Base-by-base conservation (phyloP, 768 basidiomycete species). In the Suillus subalutaceus region DNA sequence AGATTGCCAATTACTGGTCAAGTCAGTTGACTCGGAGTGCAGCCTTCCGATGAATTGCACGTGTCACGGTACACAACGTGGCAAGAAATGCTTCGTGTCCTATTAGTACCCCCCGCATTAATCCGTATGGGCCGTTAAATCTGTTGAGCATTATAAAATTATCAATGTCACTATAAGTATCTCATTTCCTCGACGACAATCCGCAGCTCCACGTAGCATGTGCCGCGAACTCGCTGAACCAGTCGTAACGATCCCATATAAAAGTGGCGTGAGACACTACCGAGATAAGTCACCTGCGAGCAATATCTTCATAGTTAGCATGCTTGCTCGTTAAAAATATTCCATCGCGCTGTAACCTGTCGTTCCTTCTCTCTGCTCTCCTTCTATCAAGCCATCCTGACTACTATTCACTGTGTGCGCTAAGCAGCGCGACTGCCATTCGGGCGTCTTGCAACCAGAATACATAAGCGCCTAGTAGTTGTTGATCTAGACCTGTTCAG, bases 261-360 rank as follows among this genome's bases (percentile, higher is more conserved):
- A 53, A 30, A 60, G 59, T 57, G 26, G 71, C 63, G 70, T 69
- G 72, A 38, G 63, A 55, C 8, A 15, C 52, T 66, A 38, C 72
- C 43, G 46, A 70, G 70, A 68, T 69, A 55, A 68, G 62, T 64
- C 62, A 55, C 53, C 23, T 15, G 35, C 6, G 5, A 6, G 20
- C 35, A 56, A 38, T 58, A 23, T 38, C 57, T 6, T 26, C 18
- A 13, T 32, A 4, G 23, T 59, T 60, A 20, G 59, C 59, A 60
- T 23, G n/a, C 35, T n/a, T 56, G 20, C 35, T 60, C 16, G 16
- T 60, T 43, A 43, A 60, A 55, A 43, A 43, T 43, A 60, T 60
- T 60, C 6, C 41, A 20, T 43, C 41, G 26, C 18, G 41, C 26
- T 9, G 32, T 26, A 20, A 59, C 56, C 23, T 0, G 63, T 26